Evolutionary conservation across 345 rosid species (phyloP).

Genomic region (Limnanthes douglasii): DNA sequence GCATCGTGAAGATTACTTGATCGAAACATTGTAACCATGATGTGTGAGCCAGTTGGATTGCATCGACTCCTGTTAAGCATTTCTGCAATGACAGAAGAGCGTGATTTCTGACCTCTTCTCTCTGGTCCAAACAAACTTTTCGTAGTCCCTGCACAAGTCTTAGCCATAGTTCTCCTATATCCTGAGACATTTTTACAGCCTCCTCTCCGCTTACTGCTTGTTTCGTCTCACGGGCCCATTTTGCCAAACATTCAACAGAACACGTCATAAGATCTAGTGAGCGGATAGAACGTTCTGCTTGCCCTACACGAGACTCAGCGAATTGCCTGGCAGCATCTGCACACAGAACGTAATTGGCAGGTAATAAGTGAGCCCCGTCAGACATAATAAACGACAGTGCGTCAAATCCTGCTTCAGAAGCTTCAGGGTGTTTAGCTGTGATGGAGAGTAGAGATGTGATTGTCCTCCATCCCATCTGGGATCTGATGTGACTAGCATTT

Average conservation of each 20-base stretch:
- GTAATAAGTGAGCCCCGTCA: slow-evolving; percentile 66
- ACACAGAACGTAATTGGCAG: slow-evolving; percentile 76
- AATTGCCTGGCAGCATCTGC: slow-evolving; percentile 88
- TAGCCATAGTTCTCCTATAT: slow-evolving; percentile 94
- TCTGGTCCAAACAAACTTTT: slow-evolving; percentile 98
- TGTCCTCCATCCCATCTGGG: slow-evolving; percentile 91
- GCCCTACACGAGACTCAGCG: slow-evolving; percentile 97
- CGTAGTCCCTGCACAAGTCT: slow-evolving; percentile 87
- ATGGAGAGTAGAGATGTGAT: slow-evolving; percentile 80
- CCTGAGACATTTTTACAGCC: slow-evolving; percentile 50
- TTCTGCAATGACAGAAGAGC: slow-evolving; percentile 74
- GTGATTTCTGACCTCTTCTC: slow-evolving; percentile 92
- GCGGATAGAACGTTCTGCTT: slow-evolving; percentile 73
- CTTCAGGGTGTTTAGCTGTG: slow-evolving; percentile 94
- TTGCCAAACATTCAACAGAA: slow-evolving; percentile 62
- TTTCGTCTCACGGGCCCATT: slow-evolving; percentile 61
- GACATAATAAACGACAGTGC: slow-evolving; percentile 76
- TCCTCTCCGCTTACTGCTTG: slow-evolving; percentile 74
- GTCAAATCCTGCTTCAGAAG: slow-evolving; percentile 91
- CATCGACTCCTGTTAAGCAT: slow-evolving; percentile 77
- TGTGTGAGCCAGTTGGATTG: slow-evolving; percentile 45
- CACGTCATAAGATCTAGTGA: slow-evolving; percentile 86
- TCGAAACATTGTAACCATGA: slow-evolving; percentile 89
- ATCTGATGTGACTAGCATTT: slow-evolving; percentile 84
- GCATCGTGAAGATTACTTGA: slow-evolving; percentile 72